Evolutionary conservation across 306 rosid species (phyloP), one percentile per base, ranked within the genome.

Genomic region (Hylodesmum podocarpum): DNA sequence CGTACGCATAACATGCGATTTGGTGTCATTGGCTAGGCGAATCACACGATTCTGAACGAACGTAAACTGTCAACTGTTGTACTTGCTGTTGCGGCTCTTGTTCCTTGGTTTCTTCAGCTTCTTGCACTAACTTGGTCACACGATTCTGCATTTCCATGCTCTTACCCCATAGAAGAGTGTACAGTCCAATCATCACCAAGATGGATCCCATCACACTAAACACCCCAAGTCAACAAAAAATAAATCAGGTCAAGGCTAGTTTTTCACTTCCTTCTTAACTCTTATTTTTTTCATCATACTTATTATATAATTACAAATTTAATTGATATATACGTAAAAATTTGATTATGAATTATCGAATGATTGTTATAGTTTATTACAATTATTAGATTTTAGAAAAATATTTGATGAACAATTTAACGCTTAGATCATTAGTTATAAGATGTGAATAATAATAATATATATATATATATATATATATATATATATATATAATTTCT

Each of bases 81-180:
- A 74, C 63, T 50, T 84, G 89, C 8, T 77, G 73, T 34, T 84
- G 89, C 7, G 80, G 62, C 61, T 84, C 91, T 80, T 80, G 93
- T 39, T 68, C 88, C 82, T 83, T 84, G 80, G 53, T 72, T 68
- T 80, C 87, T 67, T 79, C 85, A 27, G 83, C 74, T 71, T 84
- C 81, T 59, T 87, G 88, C 11, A 29, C 81, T 50, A 75, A 18
- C 79, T 74, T 84, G 18, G 18, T 21, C 69, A 58, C 76, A 63
- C 76, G 77, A n/a, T 62, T 86, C 84, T 85, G 80, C 89, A 81
- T 85, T 54, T 94, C 98, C 41, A 75, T 85, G 66, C 78, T 91
- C 88, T 94, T 94, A n/a, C 96, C 98, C 96, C 98, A 91, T 0
- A 94, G 90, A 28, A 94, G 93, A 75, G 87, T 85, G 88, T 94